Evolutionary conservation across 805 yeast genomes (phyloP).

Genomic region (Kregervanrija delftensis): DNA sequence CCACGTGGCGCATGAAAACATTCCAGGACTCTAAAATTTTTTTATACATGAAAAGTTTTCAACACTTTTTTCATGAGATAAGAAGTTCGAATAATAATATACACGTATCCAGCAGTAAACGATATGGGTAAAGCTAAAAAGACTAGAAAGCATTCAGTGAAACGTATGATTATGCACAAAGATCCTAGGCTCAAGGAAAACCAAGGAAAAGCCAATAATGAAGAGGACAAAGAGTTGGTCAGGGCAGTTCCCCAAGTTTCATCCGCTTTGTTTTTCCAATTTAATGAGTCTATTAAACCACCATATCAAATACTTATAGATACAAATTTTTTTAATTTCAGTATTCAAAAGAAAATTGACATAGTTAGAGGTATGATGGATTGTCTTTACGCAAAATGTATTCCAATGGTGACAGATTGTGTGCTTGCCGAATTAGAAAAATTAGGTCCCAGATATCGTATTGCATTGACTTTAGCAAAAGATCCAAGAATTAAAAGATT

Average conservation of each 20-base stretch:
- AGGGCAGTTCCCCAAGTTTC: constrained; percentile 87
- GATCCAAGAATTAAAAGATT: constrained; percentile 88
- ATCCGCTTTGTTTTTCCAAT: constrained; percentile 91
- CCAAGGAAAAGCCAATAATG: constrained; percentile 30
- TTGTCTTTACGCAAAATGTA: constrained; percentile 86
- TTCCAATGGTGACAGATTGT: constrained; percentile 93
- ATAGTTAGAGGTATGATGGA: constrained; percentile 97
- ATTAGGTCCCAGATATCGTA: constrained; percentile 88
- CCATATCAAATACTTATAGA: constrained; percentile 95
- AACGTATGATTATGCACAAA: constrained; percentile 69
- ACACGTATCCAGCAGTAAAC: background rate
- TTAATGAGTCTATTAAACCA: constrained; percentile 90
- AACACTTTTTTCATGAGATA: background rate
- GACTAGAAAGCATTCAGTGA: constrained; percentile 95
- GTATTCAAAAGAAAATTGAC: constrained; percentile 93
- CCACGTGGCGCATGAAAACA: too few relatives aligned
- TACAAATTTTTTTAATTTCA: constrained; percentile 94
- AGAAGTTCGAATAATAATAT: background rate
- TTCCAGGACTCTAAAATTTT: too few relatives aligned
- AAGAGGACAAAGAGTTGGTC: constrained; percentile 71
- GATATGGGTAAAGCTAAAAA: constrained; percentile 94
- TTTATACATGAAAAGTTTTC: too few relatives aligned
- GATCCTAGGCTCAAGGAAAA: constrained; percentile 55
- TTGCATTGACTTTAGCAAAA: constrained; percentile 85
- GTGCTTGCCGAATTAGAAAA: constrained; percentile 97